These are phyloP conservation scores for Epichloe glyceriae DNA, from an alignment of 2,329 filamentous ascomycete species.

Conservation along the genomic window DNA sequence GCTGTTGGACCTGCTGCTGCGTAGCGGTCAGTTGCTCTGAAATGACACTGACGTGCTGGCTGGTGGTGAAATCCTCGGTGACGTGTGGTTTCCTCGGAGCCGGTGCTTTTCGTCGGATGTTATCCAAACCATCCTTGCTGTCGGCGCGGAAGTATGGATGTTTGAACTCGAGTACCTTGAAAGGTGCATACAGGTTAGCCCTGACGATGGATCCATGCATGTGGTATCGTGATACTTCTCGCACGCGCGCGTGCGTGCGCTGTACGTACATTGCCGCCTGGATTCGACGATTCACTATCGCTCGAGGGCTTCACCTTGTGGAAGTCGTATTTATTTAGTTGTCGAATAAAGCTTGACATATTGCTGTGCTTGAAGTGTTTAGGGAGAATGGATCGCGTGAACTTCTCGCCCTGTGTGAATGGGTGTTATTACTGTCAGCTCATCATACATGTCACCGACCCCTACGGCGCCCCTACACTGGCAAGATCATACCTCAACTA, in stretches of 20 bases:
- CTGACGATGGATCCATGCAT: neutral
- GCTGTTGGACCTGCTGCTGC: constrained; percentile 78
- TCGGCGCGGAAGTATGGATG: constrained; percentile 93
- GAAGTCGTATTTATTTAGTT: constrained; percentile 96
- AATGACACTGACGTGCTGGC: constrained; percentile 79
- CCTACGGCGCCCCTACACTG: too few species aligned
- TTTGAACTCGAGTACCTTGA: constrained; percentile 65
- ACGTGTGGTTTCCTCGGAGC: constrained; percentile 65
- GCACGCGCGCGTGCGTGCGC: neutral
- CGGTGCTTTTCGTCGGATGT: constrained; percentile 89
- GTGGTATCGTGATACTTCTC: constrained; percentile 5
- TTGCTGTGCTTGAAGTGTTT: constrained; percentile 99
- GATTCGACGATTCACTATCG: constrained; percentile 20
- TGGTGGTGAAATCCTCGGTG: constrained; percentile 61
- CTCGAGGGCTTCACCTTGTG: constrained; percentile 69
- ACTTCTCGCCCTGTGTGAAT: constrained; percentile 72
- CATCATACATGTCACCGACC: neutral
- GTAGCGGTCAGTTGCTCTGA: constrained; percentile 81
- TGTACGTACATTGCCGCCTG: constrained; percentile 23
- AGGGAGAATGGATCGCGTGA: constrained; percentile 90
- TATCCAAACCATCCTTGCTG: constrained; percentile 92
- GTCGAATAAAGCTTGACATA: constrained; percentile 91
- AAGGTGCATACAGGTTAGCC: constrained; percentile 3
- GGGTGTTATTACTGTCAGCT: constrained; percentile 9
- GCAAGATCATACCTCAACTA: constrained; percentile 59